Conservation (phyloP, 2,329 filamentous ascomycete genomes). For the Stenocarpella maydis region DNA sequence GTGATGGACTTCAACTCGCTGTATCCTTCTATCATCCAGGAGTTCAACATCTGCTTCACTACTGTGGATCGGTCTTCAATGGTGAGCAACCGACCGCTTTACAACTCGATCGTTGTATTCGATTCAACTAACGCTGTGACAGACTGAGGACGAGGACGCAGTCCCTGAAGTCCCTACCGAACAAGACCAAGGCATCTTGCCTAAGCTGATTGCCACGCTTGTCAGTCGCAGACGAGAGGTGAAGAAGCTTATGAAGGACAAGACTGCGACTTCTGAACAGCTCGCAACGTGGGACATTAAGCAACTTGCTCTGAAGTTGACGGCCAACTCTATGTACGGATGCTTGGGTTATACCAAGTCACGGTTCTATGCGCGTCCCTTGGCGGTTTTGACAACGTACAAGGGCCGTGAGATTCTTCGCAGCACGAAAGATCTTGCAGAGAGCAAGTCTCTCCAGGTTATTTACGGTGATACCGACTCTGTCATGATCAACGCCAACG, state of each 20-base stretch:
- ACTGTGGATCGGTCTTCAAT: constrained; percentile 83
- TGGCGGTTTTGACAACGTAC: constrained; percentile 95
- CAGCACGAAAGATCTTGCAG: constrained; percentile 94
- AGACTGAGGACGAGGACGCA: constrained; percentile 82
- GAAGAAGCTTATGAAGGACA: constrained; percentile 97
- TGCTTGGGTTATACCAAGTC: constrained; percentile 97
- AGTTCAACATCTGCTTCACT: constrained; percentile 99
- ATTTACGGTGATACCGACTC: constrained; percentile 99
- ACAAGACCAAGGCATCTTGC: constrained; percentile 84
- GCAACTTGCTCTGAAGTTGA: constrained; percentile 94
- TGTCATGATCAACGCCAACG: constrained; percentile 99
- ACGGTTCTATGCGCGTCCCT: constrained; percentile 92
- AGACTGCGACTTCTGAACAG: constrained; percentile 83
- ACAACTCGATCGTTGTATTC: neutral
- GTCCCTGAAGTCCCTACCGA: constrained; percentile 86
- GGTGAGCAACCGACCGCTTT: constrained; percentile 56
- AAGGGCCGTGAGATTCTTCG: constrained; percentile 97
- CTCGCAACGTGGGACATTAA: constrained; percentile 98
- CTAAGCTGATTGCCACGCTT: constrained; percentile 88
- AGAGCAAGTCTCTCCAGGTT: constrained; percentile 88
- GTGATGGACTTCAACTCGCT: constrained; percentile 99
- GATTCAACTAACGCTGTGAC: constrained; percentile 44
- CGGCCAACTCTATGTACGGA: constrained; percentile 99
- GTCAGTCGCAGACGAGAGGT: constrained; percentile 90
- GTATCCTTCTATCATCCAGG: constrained; percentile 98